Conservation (phyloP, 2,329 filamentous ascomycete species). For the Gnomoniopsis sp. region DNA sequence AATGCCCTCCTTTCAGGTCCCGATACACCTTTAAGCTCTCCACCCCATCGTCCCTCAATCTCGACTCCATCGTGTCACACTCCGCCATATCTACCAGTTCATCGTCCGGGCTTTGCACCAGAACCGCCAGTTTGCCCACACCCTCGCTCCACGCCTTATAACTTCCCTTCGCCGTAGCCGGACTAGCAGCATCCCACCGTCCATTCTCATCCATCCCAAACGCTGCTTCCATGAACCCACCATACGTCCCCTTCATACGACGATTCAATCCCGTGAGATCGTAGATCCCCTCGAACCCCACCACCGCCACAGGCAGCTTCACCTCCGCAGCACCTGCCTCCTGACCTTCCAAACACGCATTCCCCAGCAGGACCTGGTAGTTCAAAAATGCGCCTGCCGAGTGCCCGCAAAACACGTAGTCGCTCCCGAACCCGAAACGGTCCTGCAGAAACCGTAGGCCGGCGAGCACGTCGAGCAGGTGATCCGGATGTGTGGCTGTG, state of each 20-base stretch:
- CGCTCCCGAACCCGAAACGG: constrained; percentile 20
- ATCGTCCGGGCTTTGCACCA: constrained; percentile 46
- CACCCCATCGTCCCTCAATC: constrained; percentile 38
- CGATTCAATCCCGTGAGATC: constrained; percentile 54
- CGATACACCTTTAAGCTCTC: constrained; percentile 34
- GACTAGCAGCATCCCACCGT: constrained; percentile 55
- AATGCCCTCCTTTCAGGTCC: constrained; percentile 56
- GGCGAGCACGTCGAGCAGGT: constrained; percentile 53
- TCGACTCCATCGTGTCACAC: constrained; percentile 51
- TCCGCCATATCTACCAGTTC: constrained; percentile 54
- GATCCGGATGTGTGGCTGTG: constrained; percentile 55
- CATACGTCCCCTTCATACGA: constrained; percentile 47
- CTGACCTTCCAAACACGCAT: constrained; percentile 21
- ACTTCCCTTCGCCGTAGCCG: constrained; percentile 39
- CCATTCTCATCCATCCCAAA: constrained; percentile 50
- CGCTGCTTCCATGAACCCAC: constrained; percentile 53
- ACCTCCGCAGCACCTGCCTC: constrained; percentile 25
- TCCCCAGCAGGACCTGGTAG: constrained; percentile 55
- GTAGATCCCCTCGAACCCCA: constrained; percentile 66
- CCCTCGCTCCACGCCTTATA: constrained; percentile 38
- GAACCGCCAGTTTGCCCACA: constrained; percentile 30
- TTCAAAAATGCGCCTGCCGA: constrained; percentile 62
- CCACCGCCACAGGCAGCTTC: constrained; percentile 47
- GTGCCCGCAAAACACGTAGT: constrained; percentile 59
- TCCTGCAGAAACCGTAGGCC: constrained; percentile 49